Base-by-base conservation (phyloP, 768 basidiomycete species). In the Coprinopsis sp. region DNA sequence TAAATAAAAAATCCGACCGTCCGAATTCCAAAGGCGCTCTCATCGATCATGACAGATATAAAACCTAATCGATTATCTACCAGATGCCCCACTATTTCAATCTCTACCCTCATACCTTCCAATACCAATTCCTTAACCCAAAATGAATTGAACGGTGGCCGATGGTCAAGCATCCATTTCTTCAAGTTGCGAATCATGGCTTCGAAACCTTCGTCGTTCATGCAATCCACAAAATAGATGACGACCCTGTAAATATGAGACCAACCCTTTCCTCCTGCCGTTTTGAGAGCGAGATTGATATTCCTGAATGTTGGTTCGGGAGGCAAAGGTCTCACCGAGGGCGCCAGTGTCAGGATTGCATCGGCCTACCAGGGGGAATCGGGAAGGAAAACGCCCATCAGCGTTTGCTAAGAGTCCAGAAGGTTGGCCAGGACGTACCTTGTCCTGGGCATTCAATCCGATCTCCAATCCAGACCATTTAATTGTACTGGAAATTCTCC, bases 271-370 rank as follows among this genome's bases (percentile, higher is more conserved):
- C 40, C 40, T 28, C 40, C 40, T 16, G 40, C 40, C 13, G 40
- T 42, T 28, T 42, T 42, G 27, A 42, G 40, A 7, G 40, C 19
- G 8, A 42, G 18, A 10, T 42, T 28, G 18, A 42, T 28, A 18
- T 42, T 42, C 27, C 27, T 13, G 40, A 42, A 42, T 28, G 40
- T 28, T 42, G 27, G 40, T 42, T 42, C 30, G n/a, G n/a, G n/a
- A n/a, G n/a, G n/a, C n/a, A n/a, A n/a, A n/a, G n/a, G n/a, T n/a
- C n/a, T n/a, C n/a, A n/a, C n/a, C n/a, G n/a, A n/a, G n/a, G n/a
- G n/a, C n/a, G n/a, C n/a, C n/a, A n/a, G n/a, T n/a, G n/a, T n/a
- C n/a, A n/a, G n/a, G n/a, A n/a, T n/a, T n/a, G n/a, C n/a, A n/a
- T n/a, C n/a, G n/a, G n/a, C n/a, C n/a, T n/a, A n/a, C n/a, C n/a